Base-by-base conservation (phyloP, 345 rosid genomes). In the Geranium rotundifolium region DNA sequence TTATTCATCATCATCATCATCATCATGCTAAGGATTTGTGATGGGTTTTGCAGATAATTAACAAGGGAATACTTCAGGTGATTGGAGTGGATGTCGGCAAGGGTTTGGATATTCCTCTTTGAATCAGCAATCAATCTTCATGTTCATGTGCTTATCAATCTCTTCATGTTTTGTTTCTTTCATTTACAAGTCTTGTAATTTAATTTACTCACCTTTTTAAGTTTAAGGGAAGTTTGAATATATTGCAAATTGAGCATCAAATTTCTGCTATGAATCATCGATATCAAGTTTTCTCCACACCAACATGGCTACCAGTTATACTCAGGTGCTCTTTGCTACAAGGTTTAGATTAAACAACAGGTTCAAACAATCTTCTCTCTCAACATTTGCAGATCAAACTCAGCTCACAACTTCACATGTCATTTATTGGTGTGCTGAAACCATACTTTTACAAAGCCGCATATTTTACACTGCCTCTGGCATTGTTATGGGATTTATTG, bases 31-130 rank as follows among this genome's bases (percentile, higher is more conserved):
- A 9, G 37, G 19, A 31, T 54, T 59, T 41, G 5, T 19, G 3
- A 56, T 0, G 56, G 27, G 27, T 69, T 68, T 64, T 69, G 39
- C 89, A 86, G 96, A 91, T 89, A 65, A 54, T 86, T 54, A 77
- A 85, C 77, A 86, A 70, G 73, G 92, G 92, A 61, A 75, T 86
- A 64, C 95, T 89, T 9, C 71, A 91, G 72, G 63, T 79, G 41
- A 84, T 86, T 59, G 91, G 98, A 15, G 83, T 91, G 58, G 98
- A 91, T 0, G 60, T 86, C 62, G 96, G 98, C 13, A 88, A 85
- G 73, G 96, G 98, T 17, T 90, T 88, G 59, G 75, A 91, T 72
- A 65, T 91, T 66, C 95, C 95, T 79, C 90, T 92, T 2, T 91
- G 77, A 83, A 63, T 64, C 56, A 19, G 18, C 19, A 27, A 15